Evolutionary conservation across 306 rosid species (phyloP), one percentile per base, ranked within the genome.

Genomic region (Vigna hirtella): DNA sequence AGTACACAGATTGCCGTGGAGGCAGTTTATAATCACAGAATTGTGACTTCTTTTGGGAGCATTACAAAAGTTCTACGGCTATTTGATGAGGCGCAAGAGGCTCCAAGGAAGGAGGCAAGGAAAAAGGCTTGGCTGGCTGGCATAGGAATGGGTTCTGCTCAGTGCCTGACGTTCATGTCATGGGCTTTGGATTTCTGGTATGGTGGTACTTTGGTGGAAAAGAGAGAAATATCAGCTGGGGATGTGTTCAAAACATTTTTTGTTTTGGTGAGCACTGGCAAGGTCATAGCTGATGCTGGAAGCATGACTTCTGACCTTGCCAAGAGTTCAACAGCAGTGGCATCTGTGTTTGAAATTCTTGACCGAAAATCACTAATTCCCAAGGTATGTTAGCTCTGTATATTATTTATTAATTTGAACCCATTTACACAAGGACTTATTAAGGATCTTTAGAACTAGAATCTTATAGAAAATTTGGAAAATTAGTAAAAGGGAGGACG

Each of bases 111-210:
- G 74, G 99, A 91, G 52, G 99, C 89, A 0, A 80, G 88, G 77
- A 95, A 93, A 88, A 95, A 91, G 76, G 42, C 99, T 6, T 92
- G 99, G 98, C 79, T 88, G 18, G 99, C 98, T 0, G 99, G 99
- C 43, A 80, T 93, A 40, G 99, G 99, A 14, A 92, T 95, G 93
- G 99, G 98, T 5, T 92, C 98, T 11, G 99, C 99, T 74, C 99
- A 83, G 83, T 92, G 99, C 88, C 76, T 95, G 51, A 93, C 98
- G 7, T 95, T 93, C 84, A 86, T 89, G 99, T 80, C 98, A 34
- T 95, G 99, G 99, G 98, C 97, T 79, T 72, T 93, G 84, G 99
- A 92, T 83, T 95, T 95, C 77, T 95, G 99, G 99, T 95, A 76
- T 77, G 99, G 99, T n/a, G 99, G 99, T 4, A 85, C 67, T 24